Evolutionary conservation across 805 yeast genomes (phyloP), one percentile per base, ranked within the genome.

Genomic region (Kodamaea leandrae): DNA sequence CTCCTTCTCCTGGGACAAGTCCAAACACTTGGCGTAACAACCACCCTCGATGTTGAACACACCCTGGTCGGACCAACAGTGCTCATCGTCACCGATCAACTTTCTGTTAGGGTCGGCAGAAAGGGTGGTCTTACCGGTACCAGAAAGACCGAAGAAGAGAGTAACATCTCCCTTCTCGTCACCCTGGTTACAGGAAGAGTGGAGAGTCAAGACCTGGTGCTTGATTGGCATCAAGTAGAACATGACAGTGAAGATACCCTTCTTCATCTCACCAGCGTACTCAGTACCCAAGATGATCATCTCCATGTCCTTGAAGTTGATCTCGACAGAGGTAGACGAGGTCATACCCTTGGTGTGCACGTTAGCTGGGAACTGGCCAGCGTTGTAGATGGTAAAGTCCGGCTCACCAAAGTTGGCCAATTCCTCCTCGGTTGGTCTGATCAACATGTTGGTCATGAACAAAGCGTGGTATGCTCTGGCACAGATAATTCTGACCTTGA

Each of bases 1-100:
- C 76, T 91, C 99, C 71, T 85, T 91, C 71, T 87, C 97, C 50
- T 75, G 83, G 38, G 87, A 72, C 51, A 91, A 76, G 58, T 87
- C 96, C 51, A 91, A 75, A 74, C 97, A 90, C 73, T 91, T 91
- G 58, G 98, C 98, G 75, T 91, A 91, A 77, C 99, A 91, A 52
- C 99, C 99, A 68, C 99, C 99, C 75, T 91, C 99, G 59, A 91
- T 90, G 80, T 93, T 93, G 83, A 91, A 91, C 45, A 91, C 97
- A 72, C 99, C 99, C 54, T 85, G 75, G 68, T 91, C 95, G 14
- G 97, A 86, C 99, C 99, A 91, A 76, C 98, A 91, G 75, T 91
- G 99, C 74, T 91, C 99, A 64, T 91, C 99, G 66, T 91, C 99
- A 66, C 99, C 99, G 62, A 91, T 91, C 64, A 91, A 79, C 64